phyloP scores from a whole-genome alignment of 352 stramenopile species.

The Phytophthora palmivora region DNA sequence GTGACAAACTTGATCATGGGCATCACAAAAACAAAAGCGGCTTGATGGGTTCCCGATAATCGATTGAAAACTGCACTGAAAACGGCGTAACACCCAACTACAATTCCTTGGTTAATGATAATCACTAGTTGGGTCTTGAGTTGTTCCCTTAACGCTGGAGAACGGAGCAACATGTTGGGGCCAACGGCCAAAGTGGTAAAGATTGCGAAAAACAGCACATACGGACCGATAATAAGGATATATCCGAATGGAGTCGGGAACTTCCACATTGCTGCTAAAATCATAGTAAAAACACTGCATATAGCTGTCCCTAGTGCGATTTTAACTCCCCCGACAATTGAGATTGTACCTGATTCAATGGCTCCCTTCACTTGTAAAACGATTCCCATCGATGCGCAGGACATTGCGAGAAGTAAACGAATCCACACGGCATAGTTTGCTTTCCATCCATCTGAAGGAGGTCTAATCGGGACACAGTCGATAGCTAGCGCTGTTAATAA shows the following conservation, averaged over 20 bases:
- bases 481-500: constrained; percentile 6
- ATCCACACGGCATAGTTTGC: constrained; percentile 16
- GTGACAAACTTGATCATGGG: constrained; percentile 29
- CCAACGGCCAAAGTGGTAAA: constrained; percentile 4
- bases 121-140: constrained; percentile 11
- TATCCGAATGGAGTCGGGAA: constrained; percentile 34
- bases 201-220: constrained; percentile 5
- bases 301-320: constrained; percentile 8
- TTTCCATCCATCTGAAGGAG: constrained; percentile 16
- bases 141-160: constrained; percentile 1
- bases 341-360: constrained; percentile 11
- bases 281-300: background rate
- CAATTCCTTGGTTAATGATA: constrained; percentile 17
- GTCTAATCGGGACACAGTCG: constrained; percentile 8
- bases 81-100: constrained; percentile 9
- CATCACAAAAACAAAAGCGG: constrained; percentile 17
- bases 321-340: constrained; percentile 1
- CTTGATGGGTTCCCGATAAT: constrained; percentile 3
- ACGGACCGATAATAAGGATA: constrained; percentile 7
- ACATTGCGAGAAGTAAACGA: constrained; percentile 14
- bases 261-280: constrained; percentile 8
- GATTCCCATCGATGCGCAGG: constrained; percentile 4
- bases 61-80: constrained; percentile 29
- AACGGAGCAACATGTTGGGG: background rate
- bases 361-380: constrained; percentile 3